Base-by-base conservation (phyloP, 805 yeast genomes). In the Yamadazyma takamatsuzukensis region DNA sequence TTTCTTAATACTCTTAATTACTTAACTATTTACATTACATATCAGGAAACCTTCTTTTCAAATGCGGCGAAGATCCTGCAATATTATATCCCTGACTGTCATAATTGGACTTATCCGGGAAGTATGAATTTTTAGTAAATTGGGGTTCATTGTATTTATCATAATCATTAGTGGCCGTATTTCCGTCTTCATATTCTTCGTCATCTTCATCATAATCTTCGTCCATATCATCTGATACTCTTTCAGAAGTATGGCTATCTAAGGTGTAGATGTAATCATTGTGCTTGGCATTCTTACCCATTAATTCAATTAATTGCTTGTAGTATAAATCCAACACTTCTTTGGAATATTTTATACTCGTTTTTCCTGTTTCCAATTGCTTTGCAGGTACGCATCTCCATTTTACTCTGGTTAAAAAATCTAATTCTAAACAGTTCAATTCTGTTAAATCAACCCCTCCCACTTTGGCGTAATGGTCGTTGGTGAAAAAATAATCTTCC, bases 401-500 rank as follows among this genome's bases (percentile, higher is more conserved):
- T 38, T 79, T 76, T 7, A 90, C 90, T 40, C 88, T 68, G 30
- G 74, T 73, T 27, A 90, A 69, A 49, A 93, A 88, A 56, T 93
- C 97, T 33, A 83, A 78, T 53, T 90, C 98, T 29, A 90, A 66
- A 34, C 90, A 70, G 56, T 93, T 93, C 44, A 89, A 65, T 53
- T 88, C 97, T 38, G 78, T 72, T 29, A 82, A 63, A 26, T 86
- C 86, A 4, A 88, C 83, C 39, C 98, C 97, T 3, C 98, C 98
- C 13, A 93, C 97, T 53, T 83, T 84, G 9, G 97, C 95, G 51
- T 93, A 90, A 56, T 93, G 96, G 27, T 81, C 74, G 57, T 89
- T 90, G 11, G 96, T 87, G 59, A 93, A 89, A 58, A 93, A 90
- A 16, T 89, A 82, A 60, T 90, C 98, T 57, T 96, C 88, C 43